Evolutionary conservation across 208 protist genomes (phyloP), one percentile per base, ranked within the genome.

Genomic region (Crithidia expoeki): DNA sequence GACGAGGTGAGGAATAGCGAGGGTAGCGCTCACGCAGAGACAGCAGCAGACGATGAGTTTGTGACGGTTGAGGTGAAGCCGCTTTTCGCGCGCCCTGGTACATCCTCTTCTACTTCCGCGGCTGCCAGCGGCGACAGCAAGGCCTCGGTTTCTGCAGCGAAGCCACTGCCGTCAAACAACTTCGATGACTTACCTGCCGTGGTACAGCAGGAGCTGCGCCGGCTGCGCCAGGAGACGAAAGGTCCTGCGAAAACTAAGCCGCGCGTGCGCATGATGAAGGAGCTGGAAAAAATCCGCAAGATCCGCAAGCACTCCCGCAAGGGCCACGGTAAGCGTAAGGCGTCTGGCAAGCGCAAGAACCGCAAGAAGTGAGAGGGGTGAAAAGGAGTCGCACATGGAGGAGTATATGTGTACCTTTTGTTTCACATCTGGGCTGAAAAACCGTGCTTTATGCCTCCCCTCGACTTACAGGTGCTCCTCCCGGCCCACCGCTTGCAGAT

Each of bases 241-340:
- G 91, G 91, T 0, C 86, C 91, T 12, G 60, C 84, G 5, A 80
- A 72, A 32, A 94, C 88, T 23, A 92, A 90, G 70, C 65, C 91
- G 46, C 83, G 80, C 42, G 11, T 94, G 51, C 81, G 80, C 52
- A 88, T 91, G 83, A 59, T 93, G 82, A 94, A 94, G 76, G 88
- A 93, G 75, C 77, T 96, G 49, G 77, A 92, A 58, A 96, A 96
- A 76, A 94, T 94, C 36, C 84, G 85, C 9, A 94, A 94, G 78
- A 96, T 96, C 46, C 81, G 83, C 60, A 92, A 94, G 65, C 76
- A 96, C 76, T 94, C 88, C 1, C 74, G 88, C 14, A 96, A 96
- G 71, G 91, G 91, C n/a, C 91, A 96, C 77, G 88, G 88, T 44
- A 96, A 96, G 80, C 86, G 87, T 47, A 87, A 75, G n/a, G 74